Evolutionary conservation across 176 grass and related monocot genomes (phyloP), one percentile per base, ranked within the genome.

Genomic region (Otatea glauca): DNA sequence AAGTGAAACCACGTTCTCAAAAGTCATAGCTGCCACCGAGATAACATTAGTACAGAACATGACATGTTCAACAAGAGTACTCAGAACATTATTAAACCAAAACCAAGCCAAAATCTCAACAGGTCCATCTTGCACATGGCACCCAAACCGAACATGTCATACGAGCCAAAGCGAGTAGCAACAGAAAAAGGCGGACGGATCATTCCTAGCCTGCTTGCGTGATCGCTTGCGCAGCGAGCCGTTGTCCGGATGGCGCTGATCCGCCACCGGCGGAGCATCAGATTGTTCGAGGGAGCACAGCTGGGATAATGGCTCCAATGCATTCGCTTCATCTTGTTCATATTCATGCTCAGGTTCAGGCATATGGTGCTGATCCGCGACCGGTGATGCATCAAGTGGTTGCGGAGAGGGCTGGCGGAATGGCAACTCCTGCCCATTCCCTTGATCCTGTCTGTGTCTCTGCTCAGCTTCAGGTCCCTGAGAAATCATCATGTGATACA

Each of bases 401-500:
- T 16, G 5, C 0, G 20, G 54, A 6, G 53, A 7, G 49, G 5
- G 38, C 35, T 45, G 32, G 7, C 12, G 14, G 9, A 48, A 27
- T 24, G 64, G 21, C 5, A 2, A 3, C 32, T 24, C 32, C 13
- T 3, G 0, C 74, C 59, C 43, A 10, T 5, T 56, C 44, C n/a
- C 23, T 16, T 72, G 65, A 21, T n/a, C 23, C 16, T 50, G 29
- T 6, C 50, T 79, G 7, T 79, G n/a, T n/a, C n/a, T n/a, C n/a
- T n/a, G 24, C n/a, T 89, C 81, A 34, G 81, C 81, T 68, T 89
- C 87, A 0, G 81, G 51, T 1, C n/a, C 70, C 81, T 2, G 87
- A 89, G 41, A 68, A 89, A 72, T 89, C 87, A 21, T 84, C 81
- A 16, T 43, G 73, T 0, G 87, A 50, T 0, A 80, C 4, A 27